phyloP scores from a whole-genome alignment of 148 eudicot species.

The Fagopyrum tataricum region DNA sequence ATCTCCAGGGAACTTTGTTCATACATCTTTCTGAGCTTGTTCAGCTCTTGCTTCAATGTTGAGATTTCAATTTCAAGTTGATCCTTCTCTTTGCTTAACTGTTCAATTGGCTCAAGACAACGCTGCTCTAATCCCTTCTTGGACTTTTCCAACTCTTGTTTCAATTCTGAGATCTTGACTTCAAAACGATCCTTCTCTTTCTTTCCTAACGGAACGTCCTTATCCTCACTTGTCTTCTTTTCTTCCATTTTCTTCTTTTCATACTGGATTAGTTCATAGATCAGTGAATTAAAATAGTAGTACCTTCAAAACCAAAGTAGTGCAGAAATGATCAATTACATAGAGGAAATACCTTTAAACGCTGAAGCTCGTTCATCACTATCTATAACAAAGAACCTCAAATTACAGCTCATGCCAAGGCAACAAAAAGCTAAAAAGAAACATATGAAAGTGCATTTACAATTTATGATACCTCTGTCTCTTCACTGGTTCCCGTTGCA shows the following conservation, averaged over 20 bases:
- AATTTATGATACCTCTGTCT: slow-evolving; percentile 53
- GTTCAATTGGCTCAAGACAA: background rate
- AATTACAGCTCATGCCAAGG: background rate
- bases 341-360: slow-evolving; percentile 47
- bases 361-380: slow-evolving; percentile 64
- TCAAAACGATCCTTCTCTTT: slow-evolving; percentile 8
- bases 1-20: background rate
- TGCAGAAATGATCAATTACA: background rate
- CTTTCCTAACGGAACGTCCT: background rate
- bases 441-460: background rate
- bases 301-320: no score
- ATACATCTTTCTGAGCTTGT: background rate
- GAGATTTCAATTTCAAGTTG: slow-evolving; percentile 6
- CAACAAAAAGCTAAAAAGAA: background rate
- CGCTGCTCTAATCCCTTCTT: slow-evolving; percentile 2
- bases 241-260: slow-evolving; percentile 25
- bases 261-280: background rate
- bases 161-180: background rate
- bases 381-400: slow-evolving; percentile 34
- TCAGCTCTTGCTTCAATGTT: slow-evolving; percentile 14
- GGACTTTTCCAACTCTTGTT: slow-evolving; percentile 1
- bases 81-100: slow-evolving; percentile 3
- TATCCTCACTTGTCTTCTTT: slow-evolving; percentile 9
- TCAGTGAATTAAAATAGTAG: background rate
- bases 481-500: slow-evolving; percentile 73